Evolutionary conservation across 176 grass and related monocot genomes (phyloP), one percentile per base, ranked within the genome.

Genomic region (Aegilops tauschii): DNA sequence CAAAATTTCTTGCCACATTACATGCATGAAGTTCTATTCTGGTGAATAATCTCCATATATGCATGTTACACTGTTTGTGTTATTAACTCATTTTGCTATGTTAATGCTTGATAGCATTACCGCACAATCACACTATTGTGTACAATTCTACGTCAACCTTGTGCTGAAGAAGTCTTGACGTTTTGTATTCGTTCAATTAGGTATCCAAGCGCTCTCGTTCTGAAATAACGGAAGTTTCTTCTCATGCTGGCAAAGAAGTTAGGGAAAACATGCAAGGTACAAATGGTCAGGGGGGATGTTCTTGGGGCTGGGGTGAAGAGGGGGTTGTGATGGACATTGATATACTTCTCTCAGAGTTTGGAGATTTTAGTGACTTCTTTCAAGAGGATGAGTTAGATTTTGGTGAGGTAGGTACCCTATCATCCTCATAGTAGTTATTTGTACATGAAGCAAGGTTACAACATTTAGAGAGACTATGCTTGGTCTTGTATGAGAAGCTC

Each of bases 361-460:
- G 97, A 86, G 94, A 94, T 89, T 98, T 96, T 79, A 93, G 90
- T 32, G 94, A 95, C 61, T 98, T 98, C 81, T 98, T 98, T 81
- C 90, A 94, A 88, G 86, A 87, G 78, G 94, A 94, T 36, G 76
- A 90, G 40, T 59, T 94, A 80, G 84, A 86, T 86, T 96, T 98
- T 88, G 97, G 97, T 82, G 97, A 98, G 87, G 97, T 98, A 94
- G 75, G 87, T 25, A 50, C 75, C 44, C 64, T 84, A 40, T 90
- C 72, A 44, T 73, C 65, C 64, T 88, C 59, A 17, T 68, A 59
- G 27, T 80, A 65, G 23, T 71, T 70, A 21, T 73, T 86, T 88
- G 83, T 18, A 20, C 47, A 37, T 50, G 7, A 35, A 63, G 21
- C 18, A 58, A 69, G 42, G 23, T 31, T 82, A 59, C 27, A 83